A percentile compares a stretch with the other conserved stretches of the same genome.
phyloP scores from a whole-genome alignment of 768 basidiomycete genomes.

The Podaxis sp. region DNA sequence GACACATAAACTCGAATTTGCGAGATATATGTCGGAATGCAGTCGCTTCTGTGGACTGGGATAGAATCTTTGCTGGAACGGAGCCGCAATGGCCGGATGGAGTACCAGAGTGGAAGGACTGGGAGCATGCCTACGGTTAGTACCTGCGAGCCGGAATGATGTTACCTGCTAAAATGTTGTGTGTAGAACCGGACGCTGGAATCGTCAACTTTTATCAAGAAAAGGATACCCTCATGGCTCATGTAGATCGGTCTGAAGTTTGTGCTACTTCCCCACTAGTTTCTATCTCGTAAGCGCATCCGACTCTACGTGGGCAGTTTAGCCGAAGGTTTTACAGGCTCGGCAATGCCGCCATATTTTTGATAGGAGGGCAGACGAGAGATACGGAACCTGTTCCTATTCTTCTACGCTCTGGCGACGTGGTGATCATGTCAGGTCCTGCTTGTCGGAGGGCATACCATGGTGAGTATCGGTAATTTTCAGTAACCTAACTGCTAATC shows the following conservation, averaged over 20 bases:
- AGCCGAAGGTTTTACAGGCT: conserved; percentile 44
- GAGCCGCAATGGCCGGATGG: conserved; percentile 47
- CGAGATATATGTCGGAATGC: conserved; percentile 56
- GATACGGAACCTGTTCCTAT: conserved; percentile 76
- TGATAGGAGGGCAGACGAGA: conserved; percentile 81
- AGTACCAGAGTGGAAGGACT: conserved; percentile 63
- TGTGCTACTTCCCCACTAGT: conserved; percentile 91
- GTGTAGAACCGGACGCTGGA: conserved; percentile 86
- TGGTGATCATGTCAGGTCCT: conserved; percentile 89
- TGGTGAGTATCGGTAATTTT: conserved; percentile 23
- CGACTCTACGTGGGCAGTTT: not conserved
- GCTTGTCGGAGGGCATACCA: conserved; percentile 86
- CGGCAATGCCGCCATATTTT: conserved; percentile 85
- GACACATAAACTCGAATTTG: conserved; percentile 54
- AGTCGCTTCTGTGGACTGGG: conserved; percentile 68
- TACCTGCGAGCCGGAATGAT: not conserved
- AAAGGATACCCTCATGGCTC: conserved; percentile 93
- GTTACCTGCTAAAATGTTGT: not conserved
- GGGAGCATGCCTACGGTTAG: conserved; percentile 77
- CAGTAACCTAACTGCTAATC: not conserved
- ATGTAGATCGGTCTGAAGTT: conserved; percentile 95
- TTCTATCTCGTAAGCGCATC: conserved; percentile 75
- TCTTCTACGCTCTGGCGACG: conserved; percentile 86
- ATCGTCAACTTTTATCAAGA: conserved; percentile 95
- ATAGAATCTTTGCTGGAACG: conserved; percentile 44